Base-by-base conservation (phyloP, 2,329 filamentous ascomycete genomes). In the Atkinsonella texensis region DNA sequence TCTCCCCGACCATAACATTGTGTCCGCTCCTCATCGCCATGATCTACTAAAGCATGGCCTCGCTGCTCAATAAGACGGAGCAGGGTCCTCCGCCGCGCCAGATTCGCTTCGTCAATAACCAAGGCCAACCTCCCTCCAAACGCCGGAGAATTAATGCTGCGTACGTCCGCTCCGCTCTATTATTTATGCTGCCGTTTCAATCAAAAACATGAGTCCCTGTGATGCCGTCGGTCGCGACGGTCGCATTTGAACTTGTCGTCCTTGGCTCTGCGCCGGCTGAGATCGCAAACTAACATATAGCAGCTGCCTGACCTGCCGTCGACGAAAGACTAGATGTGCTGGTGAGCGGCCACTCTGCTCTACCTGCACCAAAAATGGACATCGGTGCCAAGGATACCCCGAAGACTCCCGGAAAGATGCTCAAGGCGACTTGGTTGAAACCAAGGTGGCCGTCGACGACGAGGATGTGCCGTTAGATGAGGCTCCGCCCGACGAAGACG, bases 101-200 rank as follows among this genome's bases (percentile, higher is more conserved):
- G 64, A 87, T 88, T 58, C 84, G 86, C 59, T 91, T 90, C 65
- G 86, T 91, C 59, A 86, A 88, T 57, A 89, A 84, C 61, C 85
- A 89, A 68, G 86, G 87, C 55, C 84, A 87, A 57, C 87, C 87
- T 47, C 85, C 87, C 55, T 84, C 84, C 28, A 91, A 90, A 68
- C 76, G 86, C 60, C 78, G 87, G 63, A 77, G 87, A 60, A 87
- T 91, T 62, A 88, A 84, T 69, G 84, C 86, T 61, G 87, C 87
- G 80, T 87, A 75, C 68, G 82, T 76, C 46, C 32, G 11, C 23
- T 44, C 31, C 8, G 38, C 15, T 12, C 28, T 20, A 28, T 23
- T 8, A 23, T 46, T 12, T 39, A 47, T 12, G 12, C n/a, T 18
- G 23, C 18, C 39, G 3, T 13, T n/a, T 23, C 28, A 32, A 11